Conservation (phyloP, 2,329 filamentous ascomycete genomes). For the Aspergillus hiratsukae region DNA sequence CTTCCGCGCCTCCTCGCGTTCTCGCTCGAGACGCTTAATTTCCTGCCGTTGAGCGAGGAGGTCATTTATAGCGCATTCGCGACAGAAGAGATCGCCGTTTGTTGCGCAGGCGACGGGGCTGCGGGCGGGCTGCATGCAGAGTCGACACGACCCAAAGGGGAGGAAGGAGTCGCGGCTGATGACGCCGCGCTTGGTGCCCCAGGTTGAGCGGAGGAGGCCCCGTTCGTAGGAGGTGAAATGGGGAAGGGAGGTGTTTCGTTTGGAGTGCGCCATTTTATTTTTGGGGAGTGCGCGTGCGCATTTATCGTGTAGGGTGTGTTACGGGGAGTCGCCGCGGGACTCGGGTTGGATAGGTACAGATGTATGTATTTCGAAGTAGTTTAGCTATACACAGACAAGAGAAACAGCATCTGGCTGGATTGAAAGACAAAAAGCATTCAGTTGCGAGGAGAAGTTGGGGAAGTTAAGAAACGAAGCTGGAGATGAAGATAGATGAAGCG, state of each 20-base stretch:
- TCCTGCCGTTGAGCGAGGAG: conserved; percentile 90
- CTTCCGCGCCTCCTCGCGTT: conserved; percentile 56
- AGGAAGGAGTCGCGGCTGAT: conserved; percentile 88
- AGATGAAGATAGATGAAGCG: neutral
- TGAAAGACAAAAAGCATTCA: neutral
- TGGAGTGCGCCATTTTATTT: conserved; percentile 51
- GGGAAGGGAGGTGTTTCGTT: conserved; percentile 84
- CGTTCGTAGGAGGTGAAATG: conserved; percentile 95
- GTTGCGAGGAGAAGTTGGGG: neutral
- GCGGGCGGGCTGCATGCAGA: conserved; percentile 77
- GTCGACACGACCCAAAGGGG: conserved; percentile 79
- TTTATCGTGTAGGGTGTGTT: neutral
- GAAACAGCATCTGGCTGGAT: neutral
- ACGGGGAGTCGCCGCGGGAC: neutral
- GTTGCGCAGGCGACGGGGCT: conserved; percentile 75
- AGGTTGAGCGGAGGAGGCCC: conserved; percentile 71
- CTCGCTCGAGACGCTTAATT: conserved; percentile 73
- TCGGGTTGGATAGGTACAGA: neutral
- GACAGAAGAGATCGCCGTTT: conserved; percentile 86
- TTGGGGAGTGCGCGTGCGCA: too few relatives aligned
- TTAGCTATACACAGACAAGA: neutral
- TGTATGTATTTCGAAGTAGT: neutral
- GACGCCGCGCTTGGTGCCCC: conserved; percentile 77
- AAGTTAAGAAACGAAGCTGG: neutral
- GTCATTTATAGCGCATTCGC: conserved; percentile 87